Evolutionary conservation across 2,329 filamentous ascomycete genomes (phyloP).

Genomic region (Pseudopithomyces maydicus): DNA sequence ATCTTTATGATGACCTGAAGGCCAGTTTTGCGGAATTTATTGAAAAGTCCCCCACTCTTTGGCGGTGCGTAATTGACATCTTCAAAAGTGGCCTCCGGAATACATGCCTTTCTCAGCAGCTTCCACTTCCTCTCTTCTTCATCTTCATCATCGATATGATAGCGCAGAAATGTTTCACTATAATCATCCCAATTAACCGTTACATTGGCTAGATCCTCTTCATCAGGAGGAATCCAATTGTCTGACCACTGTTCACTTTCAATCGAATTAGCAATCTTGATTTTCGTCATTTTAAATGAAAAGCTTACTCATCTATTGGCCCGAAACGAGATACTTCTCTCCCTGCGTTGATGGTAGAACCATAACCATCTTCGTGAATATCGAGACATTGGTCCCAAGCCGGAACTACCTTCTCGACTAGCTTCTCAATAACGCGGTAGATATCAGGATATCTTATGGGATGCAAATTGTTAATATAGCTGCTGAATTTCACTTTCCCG

Average conservation of each 20-base stretch:
- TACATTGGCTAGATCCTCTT: constrained; percentile 7
- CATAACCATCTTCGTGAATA: constrained; percentile 11
- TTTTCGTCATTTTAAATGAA: not conserved
- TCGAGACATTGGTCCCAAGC: constrained; percentile 19
- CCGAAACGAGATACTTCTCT: constrained; percentile 8
- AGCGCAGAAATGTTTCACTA: not conserved
- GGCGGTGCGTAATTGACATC: constrained; percentile 21
- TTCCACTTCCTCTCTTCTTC: constrained; percentile 22
- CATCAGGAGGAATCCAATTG: constrained; percentile 17
- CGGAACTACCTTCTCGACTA: constrained; percentile 21
- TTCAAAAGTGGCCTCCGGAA: constrained; percentile 14
- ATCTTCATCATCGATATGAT: not conserved
- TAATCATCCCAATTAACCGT: constrained; percentile 11
- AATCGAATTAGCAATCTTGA: not conserved
- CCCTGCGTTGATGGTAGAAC: constrained; percentile 13
- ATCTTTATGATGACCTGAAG: constrained; percentile 70
- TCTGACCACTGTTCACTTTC: constrained; percentile 11
- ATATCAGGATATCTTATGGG: constrained; percentile 36
- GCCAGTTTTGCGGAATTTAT: constrained; percentile 19
- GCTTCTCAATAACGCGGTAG: constrained; percentile 23
- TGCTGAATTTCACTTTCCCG: constrained; percentile 43
- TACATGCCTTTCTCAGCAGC: constrained; percentile 18
- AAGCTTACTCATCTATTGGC: constrained; percentile 9
- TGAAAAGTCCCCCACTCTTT: constrained; percentile 13
- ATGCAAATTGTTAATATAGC: constrained; percentile 61